Conservation (phyloP, 2,329 filamentous ascomycete species). For the Xylaria sp. region DNA sequence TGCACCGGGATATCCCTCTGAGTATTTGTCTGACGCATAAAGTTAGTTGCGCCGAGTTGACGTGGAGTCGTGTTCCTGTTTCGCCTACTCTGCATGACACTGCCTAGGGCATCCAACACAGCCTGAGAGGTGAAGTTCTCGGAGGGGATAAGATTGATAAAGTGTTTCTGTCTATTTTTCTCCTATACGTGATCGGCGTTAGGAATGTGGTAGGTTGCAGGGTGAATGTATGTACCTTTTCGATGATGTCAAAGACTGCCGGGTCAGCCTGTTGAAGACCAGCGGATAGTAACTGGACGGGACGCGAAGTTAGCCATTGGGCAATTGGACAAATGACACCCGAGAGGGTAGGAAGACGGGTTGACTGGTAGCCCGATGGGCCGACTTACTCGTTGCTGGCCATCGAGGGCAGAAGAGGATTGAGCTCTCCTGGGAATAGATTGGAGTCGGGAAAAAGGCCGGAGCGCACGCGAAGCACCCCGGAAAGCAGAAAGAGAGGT, state of each 20-base stretch:
- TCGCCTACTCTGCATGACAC: slow-evolving; percentile 87
- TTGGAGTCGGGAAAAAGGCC: slow-evolving; percentile 45
- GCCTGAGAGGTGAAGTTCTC: slow-evolving; percentile 97
- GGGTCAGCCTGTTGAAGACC: slow-evolving; percentile 87
- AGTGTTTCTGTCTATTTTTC: slow-evolving; percentile 95
- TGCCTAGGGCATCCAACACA: slow-evolving; percentile 89
- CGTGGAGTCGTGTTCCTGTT: neutral
- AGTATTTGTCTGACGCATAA: slow-evolving; percentile 82
- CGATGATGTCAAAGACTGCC: slow-evolving; percentile 85
- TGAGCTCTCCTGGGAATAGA: slow-evolving; percentile 51
- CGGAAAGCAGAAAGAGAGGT: slow-evolving; percentile 57
- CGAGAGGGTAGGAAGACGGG: neutral
- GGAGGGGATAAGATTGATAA: slow-evolving; percentile 96
- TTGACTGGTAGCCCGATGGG: neutral
- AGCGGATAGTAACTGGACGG: slow-evolving; percentile 76
- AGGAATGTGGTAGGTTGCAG: slow-evolving; percentile 15
- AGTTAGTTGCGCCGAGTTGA: slow-evolving; percentile 12
- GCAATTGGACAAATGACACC: neutral
- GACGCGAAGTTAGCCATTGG: slow-evolving; percentile 30
- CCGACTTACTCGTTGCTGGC: slow-evolving; percentile 66
- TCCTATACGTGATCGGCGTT: slow-evolving; percentile 66
- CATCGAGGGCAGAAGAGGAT: slow-evolving; percentile 62
- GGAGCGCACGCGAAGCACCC: slow-evolving; percentile 60
- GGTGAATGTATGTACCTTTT: slow-evolving; percentile 70
- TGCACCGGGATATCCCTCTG: slow-evolving; percentile 95